Conservation (phyloP, 371 early-diverging fungal species). For the Actinomortierella wolfii region DNA sequence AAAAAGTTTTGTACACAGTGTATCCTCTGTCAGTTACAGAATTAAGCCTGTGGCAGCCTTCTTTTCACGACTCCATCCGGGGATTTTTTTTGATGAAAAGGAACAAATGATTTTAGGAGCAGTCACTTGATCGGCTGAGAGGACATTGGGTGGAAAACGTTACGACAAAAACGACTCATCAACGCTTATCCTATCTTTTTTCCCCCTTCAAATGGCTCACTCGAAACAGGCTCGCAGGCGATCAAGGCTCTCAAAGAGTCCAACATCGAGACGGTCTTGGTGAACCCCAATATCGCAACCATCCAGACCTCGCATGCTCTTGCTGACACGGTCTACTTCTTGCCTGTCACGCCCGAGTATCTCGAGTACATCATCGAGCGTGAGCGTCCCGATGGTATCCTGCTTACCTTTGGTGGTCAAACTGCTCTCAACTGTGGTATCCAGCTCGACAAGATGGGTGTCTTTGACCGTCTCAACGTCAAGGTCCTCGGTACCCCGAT, state of each 20-base stretch:
- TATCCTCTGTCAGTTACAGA: not conserved
- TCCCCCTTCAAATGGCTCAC: constrained; percentile 1
- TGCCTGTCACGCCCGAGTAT: constrained; percentile 93
- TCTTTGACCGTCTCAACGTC: constrained; percentile 75
- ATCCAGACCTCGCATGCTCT: constrained; percentile 94
- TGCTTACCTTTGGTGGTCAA: constrained; percentile 94
- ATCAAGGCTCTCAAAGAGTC: constrained; percentile 96
- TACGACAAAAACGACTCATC: too few relatives aligned
- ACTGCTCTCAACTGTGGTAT: constrained; percentile 94
- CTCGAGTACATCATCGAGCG: constrained; percentile 85
- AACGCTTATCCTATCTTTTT: constrained; percentile 9
- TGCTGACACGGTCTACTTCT: constrained; percentile 93
- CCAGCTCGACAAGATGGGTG: constrained; percentile 79
- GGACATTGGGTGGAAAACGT: too few relatives aligned
- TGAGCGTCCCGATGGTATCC: constrained; percentile 94
- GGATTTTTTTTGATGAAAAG: too few relatives aligned
- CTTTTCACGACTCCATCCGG: not conserved
- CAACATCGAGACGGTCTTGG: constrained; percentile 84
- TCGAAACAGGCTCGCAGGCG: constrained; percentile 78
- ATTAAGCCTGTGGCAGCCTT: not conserved
- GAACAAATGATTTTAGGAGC: too few relatives aligned
- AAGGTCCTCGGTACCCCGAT: constrained; percentile 95
- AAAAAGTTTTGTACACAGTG: too few relatives aligned
- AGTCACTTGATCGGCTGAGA: constrained; percentile 16
- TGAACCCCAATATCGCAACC: constrained; percentile 98